Conservation (phyloP, 495 filamentous ascomycete species). For the Trichoderma gamsii region DNA sequence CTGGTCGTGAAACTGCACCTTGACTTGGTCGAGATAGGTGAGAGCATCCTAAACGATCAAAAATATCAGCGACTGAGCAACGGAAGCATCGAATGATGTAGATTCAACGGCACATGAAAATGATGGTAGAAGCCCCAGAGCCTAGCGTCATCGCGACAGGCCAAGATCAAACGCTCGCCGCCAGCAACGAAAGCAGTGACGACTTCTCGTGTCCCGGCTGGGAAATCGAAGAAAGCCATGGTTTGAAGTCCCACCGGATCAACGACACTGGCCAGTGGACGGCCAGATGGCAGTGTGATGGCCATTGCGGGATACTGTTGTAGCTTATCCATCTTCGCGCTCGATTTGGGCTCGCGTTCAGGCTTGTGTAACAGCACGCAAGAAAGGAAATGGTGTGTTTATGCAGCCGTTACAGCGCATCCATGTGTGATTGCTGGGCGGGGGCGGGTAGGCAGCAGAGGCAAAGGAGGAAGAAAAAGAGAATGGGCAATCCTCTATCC, state of each 20-base stretch:
- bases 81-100: not conserved
- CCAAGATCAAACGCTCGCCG: not conserved
- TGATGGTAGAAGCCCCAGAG: conserved; percentile 8
- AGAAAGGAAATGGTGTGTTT: not conserved
- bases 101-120: conserved; percentile 10
- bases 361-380: not conserved
- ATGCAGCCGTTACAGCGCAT: not conserved
- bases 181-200: conserved; percentile 3
- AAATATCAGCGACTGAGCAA: not conserved
- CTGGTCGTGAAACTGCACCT: conserved; percentile 94
- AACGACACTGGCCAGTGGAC: not conserved
- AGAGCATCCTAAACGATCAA: conserved; percentile 68
- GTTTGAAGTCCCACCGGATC: conserved; percentile 2
- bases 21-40: conserved; percentile 97
- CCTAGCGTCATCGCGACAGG: conserved; percentile 4
- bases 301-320: not conserved
- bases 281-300: conserved; percentile 4
- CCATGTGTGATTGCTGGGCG: not conserved
- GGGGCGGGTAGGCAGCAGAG: not conserved
- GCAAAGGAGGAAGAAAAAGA: not conserved
- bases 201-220: not conserved
- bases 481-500: no score
- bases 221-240: not conserved
- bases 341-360: not conserved
- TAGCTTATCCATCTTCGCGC: not conserved